These are phyloP conservation scores for Ganoderma meredithae DNA, from an alignment of 1,284 basidiomycete species.

Conservation along the genomic window DNA sequence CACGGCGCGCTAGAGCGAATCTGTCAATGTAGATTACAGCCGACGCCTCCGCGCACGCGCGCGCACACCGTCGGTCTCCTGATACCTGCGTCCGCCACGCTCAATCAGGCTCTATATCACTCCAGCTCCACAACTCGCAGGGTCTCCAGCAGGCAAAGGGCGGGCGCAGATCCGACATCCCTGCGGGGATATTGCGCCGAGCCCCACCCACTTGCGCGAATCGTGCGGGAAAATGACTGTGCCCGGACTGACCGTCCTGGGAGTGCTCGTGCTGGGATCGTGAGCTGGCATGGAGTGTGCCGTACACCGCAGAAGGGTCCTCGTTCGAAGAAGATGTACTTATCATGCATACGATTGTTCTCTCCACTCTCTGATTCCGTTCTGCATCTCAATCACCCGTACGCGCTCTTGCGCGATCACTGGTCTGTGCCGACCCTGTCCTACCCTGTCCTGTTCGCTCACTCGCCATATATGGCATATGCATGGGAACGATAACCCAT, in stretches of 20 bases:
- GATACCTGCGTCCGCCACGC: neutral
- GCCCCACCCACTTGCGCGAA: neutral
- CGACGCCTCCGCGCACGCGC: neutral
- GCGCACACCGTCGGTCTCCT: neutral
- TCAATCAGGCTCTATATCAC: too few species aligned
- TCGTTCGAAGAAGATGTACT: neutral
- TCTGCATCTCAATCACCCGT: neutral
- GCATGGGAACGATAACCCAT: constrained; percentile 9
- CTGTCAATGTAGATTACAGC: constrained; percentile 21
- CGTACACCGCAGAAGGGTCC: neutral
- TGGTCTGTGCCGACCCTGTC: neutral
- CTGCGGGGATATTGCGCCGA: constrained; percentile 1
- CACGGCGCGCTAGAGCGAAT: constrained; percentile 19
- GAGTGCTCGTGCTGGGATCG: neutral
- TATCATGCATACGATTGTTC: neutral
- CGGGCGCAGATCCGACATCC: neutral
- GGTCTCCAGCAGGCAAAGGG: neutral
- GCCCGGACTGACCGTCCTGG: neutral
- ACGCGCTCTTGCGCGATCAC: neutral
- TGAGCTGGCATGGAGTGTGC: neutral
- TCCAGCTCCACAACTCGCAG: neutral
- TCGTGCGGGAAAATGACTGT: neutral
- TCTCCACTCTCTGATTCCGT: neutral
- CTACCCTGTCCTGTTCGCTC: neutral
- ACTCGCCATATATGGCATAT: constrained; percentile 2